Evolutionary conservation across 1,284 basidiomycete species (phyloP).

Genomic region (Fistulinella staudtii): DNA sequence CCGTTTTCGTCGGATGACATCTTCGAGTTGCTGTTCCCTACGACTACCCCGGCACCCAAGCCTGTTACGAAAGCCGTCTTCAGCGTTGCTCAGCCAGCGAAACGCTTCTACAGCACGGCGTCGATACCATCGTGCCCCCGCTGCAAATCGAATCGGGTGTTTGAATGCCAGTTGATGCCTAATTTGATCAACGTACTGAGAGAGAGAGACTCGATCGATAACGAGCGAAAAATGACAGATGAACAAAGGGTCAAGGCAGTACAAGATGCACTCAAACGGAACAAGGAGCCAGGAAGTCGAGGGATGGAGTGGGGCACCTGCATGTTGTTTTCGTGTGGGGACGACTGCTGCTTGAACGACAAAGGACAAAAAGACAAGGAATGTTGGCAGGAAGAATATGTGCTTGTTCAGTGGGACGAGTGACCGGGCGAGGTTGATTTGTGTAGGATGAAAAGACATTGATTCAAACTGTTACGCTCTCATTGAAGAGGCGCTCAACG

Average conservation of each 20-base stretch:
- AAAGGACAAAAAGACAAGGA: slow-evolving; percentile 40
- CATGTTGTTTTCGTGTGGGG: slow-evolving; percentile 73
- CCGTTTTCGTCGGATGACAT: slow-evolving; percentile 67
- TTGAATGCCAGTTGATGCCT: slow-evolving; percentile 86
- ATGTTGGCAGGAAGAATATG: slow-evolving; percentile 70
- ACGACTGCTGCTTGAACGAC: slow-evolving; percentile 59
- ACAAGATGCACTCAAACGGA: slow-evolving; percentile 46
- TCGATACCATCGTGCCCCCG: slow-evolving; percentile 53
- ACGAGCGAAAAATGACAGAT: slow-evolving; percentile 43
- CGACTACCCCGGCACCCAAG: slow-evolving; percentile 39
- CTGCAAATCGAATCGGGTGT: slow-evolving; percentile 60
- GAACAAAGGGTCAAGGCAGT: slow-evolving; percentile 58
- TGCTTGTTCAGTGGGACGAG: slow-evolving; percentile 71
- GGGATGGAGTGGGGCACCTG: slow-evolving; percentile 86
- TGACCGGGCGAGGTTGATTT: slow-evolving; percentile 1
- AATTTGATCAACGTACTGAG: slow-evolving; percentile 75
- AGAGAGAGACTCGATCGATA: slow-evolving; percentile 27
- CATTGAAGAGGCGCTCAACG: slow-evolving; percentile 16
- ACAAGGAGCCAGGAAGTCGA: slow-evolving; percentile 36
- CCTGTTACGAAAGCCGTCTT: slow-evolving; percentile 57
- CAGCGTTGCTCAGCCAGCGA: slow-evolving; percentile 46
- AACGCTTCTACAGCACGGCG: slow-evolving; percentile 47
- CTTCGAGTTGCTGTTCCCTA: slow-evolving; percentile 70
- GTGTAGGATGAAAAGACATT: no score
- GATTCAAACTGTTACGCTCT: no score